A percentile compares a stretch with the other conserved stretches of the same genome.
Evolutionary conservation across 2,329 filamentous ascomycete genomes (phyloP).

Genomic region (Alternaria ventricosa): DNA sequence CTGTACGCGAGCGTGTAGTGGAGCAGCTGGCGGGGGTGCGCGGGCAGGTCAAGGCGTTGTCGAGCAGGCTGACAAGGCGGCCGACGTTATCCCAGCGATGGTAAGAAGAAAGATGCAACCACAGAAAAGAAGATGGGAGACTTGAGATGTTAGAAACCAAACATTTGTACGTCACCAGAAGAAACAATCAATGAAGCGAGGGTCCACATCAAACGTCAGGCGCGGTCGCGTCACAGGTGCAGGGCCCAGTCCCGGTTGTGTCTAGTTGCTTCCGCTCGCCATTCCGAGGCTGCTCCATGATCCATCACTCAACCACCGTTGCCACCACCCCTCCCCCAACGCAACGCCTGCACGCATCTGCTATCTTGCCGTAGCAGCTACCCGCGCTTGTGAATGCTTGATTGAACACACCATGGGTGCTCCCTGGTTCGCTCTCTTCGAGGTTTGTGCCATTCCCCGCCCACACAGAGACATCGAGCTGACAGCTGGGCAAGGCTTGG

Average conservation of each 20-base stretch:
- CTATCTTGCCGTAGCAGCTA: slow-evolving; percentile 4
- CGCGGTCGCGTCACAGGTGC: slow-evolving; percentile 11
- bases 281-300: slow-evolving; percentile 9
- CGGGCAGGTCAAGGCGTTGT: slow-evolving; percentile 23
- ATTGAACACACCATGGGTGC: slow-evolving; percentile 25
- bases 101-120: background rate
- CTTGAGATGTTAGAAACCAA: background rate
- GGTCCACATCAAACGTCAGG: slow-evolving; percentile 4
- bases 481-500: slow-evolving; percentile 43
- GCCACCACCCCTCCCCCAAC: slow-evolving; percentile 4
- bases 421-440: slow-evolving; percentile 41
- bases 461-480: slow-evolving; percentile 15
- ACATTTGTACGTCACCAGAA: background rate
- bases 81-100: background rate
- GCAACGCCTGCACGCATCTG: slow-evolving; percentile 3
- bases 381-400: background rate
- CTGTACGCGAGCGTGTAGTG: slow-evolving; percentile 17
- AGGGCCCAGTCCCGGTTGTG: background rate
- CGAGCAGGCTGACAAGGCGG: slow-evolving; percentile 3
- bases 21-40: slow-evolving; percentile 21
- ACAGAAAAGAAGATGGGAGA: background rate
- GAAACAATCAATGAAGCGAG: background rate
- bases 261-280: slow-evolving; percentile 3
- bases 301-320: slow-evolving; percentile 7
- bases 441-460: slow-evolving; percentile 30